phyloP scores from a whole-genome alignment of 2,329 filamentous ascomycete genomes.

The Didymella exigua region DNA sequence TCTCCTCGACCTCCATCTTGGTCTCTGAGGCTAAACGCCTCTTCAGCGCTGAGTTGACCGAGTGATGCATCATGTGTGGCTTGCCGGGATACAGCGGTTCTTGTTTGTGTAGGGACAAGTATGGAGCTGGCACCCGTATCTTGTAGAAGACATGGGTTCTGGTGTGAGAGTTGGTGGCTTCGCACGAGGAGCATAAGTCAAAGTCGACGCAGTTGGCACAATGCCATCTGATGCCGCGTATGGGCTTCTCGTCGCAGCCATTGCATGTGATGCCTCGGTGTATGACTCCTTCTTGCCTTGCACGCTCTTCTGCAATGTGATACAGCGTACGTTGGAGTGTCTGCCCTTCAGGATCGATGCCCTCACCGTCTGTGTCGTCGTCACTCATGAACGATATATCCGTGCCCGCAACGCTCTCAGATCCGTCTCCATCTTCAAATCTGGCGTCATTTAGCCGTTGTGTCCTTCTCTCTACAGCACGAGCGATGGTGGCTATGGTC shows the following conservation, averaged over 20 bases:
- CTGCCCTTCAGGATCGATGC: conserved; percentile 63
- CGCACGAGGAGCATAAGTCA: conserved; percentile 92
- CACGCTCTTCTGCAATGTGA: conserved; percentile 91
- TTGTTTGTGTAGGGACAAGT: conserved; percentile 76
- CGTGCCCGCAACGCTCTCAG: conserved; percentile 41
- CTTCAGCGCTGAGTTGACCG: conserved; percentile 70
- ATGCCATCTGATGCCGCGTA: conserved; percentile 88
- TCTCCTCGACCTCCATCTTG: conserved; percentile 75
- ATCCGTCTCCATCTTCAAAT: conserved; percentile 20
- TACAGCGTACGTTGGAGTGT: conserved; percentile 87
- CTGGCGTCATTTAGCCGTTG: conserved; percentile 18
- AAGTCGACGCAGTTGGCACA: conserved; percentile 97
- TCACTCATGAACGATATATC: conserved; percentile 40
- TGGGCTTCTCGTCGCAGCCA: conserved; percentile 83
- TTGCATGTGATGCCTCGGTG: conserved; percentile 94
- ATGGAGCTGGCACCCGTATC: conserved; percentile 85
- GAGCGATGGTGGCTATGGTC: conserved; percentile 19
- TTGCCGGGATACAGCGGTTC: conserved; percentile 58
- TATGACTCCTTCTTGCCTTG: conserved; percentile 75
- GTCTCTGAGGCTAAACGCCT: conserved; percentile 60
- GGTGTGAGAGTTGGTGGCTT: conserved; percentile 74
- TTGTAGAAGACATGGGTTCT: conserved; percentile 98
- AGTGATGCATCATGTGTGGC: conserved; percentile 71
- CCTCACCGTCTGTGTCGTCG: conserved; percentile 50
- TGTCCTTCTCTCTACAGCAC: conserved; percentile 32